Evolutionary conservation across 164 flowering plant species (phyloP).

Genomic region (Macadamia integrifolia): DNA sequence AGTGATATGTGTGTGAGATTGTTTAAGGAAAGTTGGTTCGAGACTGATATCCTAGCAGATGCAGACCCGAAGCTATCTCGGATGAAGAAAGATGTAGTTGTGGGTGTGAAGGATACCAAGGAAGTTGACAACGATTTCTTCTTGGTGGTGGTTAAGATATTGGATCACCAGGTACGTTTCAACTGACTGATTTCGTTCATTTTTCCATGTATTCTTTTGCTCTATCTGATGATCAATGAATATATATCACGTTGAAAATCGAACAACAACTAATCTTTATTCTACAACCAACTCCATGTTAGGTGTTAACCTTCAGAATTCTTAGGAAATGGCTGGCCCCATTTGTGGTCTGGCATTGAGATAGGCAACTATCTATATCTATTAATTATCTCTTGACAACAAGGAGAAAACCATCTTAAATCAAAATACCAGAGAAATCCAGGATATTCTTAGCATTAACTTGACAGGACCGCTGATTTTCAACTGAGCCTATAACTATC

Average conservation of each 20-base stretch:
- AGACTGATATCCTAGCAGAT: conserved; percentile 43
- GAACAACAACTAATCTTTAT: too few relatives aligned
- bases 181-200: neutral
- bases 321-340: neutral
- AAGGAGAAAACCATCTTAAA: neutral
- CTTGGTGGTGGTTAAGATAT: conserved; percentile 76
- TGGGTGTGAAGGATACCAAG: conserved; percentile 69
- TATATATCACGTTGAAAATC: neutral
- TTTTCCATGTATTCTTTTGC: neutral
- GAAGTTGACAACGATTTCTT: conserved; percentile 86
- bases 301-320: too few relatives aligned
- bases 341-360: neutral
- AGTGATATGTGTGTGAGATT: conserved; percentile 71
- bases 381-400: neutral
- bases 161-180: conserved; percentile 61
- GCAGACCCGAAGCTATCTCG: conserved; percentile 62
- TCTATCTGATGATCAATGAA: neutral
- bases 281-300: too few relatives aligned
- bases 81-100: conserved; percentile 78
- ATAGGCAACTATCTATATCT: neutral
- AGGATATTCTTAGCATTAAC: neutral
- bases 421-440: neutral
- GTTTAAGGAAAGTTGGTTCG: conserved; percentile 78
- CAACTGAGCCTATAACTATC: too few relatives aligned
- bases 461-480: too few relatives aligned